These are phyloP conservation scores for Naganishia kalamii DNA, from an alignment of 768 basidiomycete species.

Conservation along the genomic window DNA sequence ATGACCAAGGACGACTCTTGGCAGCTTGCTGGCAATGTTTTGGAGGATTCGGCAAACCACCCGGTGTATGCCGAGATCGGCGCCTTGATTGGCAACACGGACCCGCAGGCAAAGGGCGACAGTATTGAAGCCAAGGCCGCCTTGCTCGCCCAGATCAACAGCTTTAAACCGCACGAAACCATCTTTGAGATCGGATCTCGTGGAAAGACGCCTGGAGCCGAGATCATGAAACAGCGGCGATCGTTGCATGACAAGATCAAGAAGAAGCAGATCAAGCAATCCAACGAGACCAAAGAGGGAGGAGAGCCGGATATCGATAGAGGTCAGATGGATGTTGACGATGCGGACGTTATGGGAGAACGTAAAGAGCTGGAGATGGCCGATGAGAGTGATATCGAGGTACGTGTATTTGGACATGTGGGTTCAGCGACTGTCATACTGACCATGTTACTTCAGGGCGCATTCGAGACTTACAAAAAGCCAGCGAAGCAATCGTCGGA, in stretches of 20 bases:
- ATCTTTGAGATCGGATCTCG: constrained; percentile 81
- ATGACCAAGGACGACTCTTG: constrained; percentile 69
- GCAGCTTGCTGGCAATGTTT: constrained; percentile 57
- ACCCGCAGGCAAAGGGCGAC: constrained; percentile 9
- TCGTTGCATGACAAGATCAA: constrained; percentile 55
- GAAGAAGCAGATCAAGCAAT: constrained; percentile 8
- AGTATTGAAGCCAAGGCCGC: constrained; percentile 52
- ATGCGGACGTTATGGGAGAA: constrained; percentile 45
- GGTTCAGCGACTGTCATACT: not conserved
- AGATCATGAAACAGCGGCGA: constrained; percentile 81
- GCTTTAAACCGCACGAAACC: constrained; percentile 80
- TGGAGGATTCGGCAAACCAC: constrained; percentile 58
- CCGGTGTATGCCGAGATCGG: constrained; percentile 51
- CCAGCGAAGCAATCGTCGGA: constrained; percentile 42
- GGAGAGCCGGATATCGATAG: constrained; percentile 26
- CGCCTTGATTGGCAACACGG: not conserved
- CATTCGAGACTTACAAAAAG: constrained; percentile 57
- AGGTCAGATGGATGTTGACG: constrained; percentile 33
- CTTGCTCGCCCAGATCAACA: constrained; percentile 66
- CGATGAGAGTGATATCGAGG: constrained; percentile 69
- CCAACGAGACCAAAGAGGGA: constrained; percentile 20
- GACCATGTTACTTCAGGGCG: constrained; percentile 51
- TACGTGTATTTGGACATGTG: constrained; percentile 44
- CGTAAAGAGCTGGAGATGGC: constrained; percentile 59
- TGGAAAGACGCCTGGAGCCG: constrained; percentile 57